Percentiles rank a stretch among this genome's conserved stretches.
These are phyloP conservation scores for Leccinum ponderosum DNA, from an alignment of 1,284 basidiomycete species.

Conservation along the genomic window DNA sequence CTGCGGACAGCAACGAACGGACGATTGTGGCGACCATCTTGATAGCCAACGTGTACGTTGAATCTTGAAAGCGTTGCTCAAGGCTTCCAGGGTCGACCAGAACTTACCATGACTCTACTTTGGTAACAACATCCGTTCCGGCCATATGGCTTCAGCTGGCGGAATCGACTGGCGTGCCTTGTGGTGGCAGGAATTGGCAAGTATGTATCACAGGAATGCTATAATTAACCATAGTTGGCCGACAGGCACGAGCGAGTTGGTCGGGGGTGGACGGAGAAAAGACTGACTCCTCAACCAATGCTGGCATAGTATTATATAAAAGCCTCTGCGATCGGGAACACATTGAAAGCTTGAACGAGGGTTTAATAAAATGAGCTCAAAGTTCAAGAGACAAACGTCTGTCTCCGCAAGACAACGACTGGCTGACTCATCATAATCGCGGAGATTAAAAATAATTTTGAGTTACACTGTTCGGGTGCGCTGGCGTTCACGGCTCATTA, in stretches of 20 bases:
- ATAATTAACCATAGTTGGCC: neutral
- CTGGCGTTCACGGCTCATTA: neutral
- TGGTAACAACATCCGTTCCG: no score
- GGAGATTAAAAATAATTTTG: neutral
- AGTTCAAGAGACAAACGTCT: no score
- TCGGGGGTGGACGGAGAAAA: neutral
- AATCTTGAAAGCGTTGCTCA: no score
- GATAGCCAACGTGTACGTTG: neutral
- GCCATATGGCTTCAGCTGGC: neutral
- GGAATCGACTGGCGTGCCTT: conserved; percentile 9
- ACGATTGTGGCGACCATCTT: no score
- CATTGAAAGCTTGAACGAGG: neutral
- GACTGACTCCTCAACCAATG: neutral
- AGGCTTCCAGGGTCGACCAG: no score
- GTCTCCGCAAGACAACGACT: neutral
- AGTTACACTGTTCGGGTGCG: neutral
- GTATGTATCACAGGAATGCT: neutral
- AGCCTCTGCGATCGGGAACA: neutral
- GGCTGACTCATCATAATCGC: conserved; percentile 27
- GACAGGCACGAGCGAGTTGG: neutral
- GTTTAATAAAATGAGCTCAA: neutral
- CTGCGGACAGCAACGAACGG: neutral
- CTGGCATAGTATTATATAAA: neutral
- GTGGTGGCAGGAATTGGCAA: neutral
- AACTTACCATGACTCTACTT: no score